Base-by-base conservation (phyloP, 2,329 filamentous ascomycete species). In the Hymenoscyphus repandus region DNA sequence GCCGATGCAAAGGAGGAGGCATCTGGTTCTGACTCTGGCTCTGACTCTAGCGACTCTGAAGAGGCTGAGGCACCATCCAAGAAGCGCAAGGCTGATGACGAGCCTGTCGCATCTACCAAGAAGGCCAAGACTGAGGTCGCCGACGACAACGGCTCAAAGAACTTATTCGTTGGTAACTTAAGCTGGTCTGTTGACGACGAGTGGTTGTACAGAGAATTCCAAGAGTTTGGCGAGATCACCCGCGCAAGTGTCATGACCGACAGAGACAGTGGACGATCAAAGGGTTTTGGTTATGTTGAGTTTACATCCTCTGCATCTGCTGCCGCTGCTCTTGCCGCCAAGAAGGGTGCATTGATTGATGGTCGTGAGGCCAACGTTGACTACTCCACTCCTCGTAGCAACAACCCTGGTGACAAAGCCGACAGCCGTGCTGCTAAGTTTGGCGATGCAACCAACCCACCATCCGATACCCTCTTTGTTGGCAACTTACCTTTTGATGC, bases 101-200 rank as follows among this genome's bases (percentile, higher is more conserved):
- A 70, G 42, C 66, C 69, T 20, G 55, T 45, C 42, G 66, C 73
- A 40, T 65, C 69, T 31, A 62, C 71, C 38, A 81, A 80, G 72
- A 80, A 79, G 70, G 68, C 70, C 58, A 79, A 78, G 70, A 72
- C 69, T 38, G 70, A 73, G 56, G 66, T 62, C 56, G 68, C 58
- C 36, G 68, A 67, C 40, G 69, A 68, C 48, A 66, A 63, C 58
- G 69, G 72, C 38, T 70, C 71, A 58, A 76, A 74, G 68, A 88
- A 86, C 69, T 74, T 89, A 49, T 88, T 88, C 69, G 75, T 87
- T 59, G 85, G 85, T 55, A 85, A 85, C 70, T 73, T 89, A 58
- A 87, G 83, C 67, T 89, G 84, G 84, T 86, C 85, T 67, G 74
- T 88, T 52, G 84, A 88, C 62, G 85, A 88, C 68, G 83, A 85